phyloP scores from a whole-genome alignment of 2,329 filamentous ascomycete genomes.

The Lecanicillium sp. region DNA sequence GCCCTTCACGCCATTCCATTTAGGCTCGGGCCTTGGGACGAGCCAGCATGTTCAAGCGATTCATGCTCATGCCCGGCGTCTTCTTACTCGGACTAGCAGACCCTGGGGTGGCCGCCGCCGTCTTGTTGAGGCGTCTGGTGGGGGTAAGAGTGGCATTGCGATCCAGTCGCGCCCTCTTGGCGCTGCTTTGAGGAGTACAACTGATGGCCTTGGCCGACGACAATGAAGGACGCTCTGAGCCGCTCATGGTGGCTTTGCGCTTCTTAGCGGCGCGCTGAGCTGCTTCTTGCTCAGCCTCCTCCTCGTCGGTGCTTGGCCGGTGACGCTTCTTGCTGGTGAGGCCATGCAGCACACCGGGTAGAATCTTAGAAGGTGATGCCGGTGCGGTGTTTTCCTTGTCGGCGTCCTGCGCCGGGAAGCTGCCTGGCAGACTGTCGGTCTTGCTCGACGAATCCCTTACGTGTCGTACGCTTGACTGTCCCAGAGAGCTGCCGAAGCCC shows the following conservation, averaged over 20 bases:
- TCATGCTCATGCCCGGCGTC: slow-evolving; percentile 46
- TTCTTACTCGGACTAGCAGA: slow-evolving; percentile 46
- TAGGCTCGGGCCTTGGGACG: slow-evolving; percentile 51
- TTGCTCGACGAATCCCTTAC: slow-evolving; percentile 48
- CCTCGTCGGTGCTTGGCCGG: slow-evolving; percentile 51
- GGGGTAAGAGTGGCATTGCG: slow-evolving; percentile 22
- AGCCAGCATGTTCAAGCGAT: slow-evolving; percentile 56
- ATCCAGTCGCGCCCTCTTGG: slow-evolving; percentile 30
- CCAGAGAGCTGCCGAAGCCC: slow-evolving; percentile 51
- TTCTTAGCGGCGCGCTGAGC: slow-evolving; percentile 52
- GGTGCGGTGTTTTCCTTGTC: slow-evolving; percentile 53
- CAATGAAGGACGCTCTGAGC: slow-evolving; percentile 46
- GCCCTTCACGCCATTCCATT: not conserved
- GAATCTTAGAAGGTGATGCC: slow-evolving; percentile 25
- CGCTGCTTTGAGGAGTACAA: slow-evolving; percentile 27
- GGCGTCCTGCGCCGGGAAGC: slow-evolving; percentile 39
- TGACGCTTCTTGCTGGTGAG: slow-evolving; percentile 61
- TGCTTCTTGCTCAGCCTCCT: slow-evolving; percentile 45
- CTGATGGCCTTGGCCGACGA: slow-evolving; percentile 42
- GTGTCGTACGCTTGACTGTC: slow-evolving; percentile 56
- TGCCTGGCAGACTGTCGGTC: slow-evolving; percentile 45
- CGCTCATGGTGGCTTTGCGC: slow-evolving; percentile 41
- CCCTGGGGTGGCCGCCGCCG: slow-evolving; percentile 20
- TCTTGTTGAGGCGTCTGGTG: slow-evolving; percentile 12
- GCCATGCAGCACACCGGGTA: slow-evolving; percentile 51